These are phyloP conservation scores for Sporobolomyces pararoseus DNA, from an alignment of 768 basidiomycete genomes.

Conservation along the genomic window DNA sequence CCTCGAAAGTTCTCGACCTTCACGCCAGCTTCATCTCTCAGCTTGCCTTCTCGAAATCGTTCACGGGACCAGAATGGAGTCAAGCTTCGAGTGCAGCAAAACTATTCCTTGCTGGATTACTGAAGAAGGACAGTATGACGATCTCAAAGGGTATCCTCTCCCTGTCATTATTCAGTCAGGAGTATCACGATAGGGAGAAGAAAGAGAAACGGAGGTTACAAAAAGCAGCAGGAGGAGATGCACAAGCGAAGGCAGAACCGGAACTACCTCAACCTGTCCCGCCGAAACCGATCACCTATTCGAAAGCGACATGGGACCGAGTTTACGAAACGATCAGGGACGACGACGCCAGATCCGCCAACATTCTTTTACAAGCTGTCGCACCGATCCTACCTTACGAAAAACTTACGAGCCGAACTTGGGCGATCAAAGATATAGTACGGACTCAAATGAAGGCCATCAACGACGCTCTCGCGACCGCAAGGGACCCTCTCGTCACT, in stretches of 20 bases:
- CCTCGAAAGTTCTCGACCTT: slow-evolving; percentile 44
- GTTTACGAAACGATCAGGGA: slow-evolving; percentile 61
- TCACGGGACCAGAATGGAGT: slow-evolving; percentile 44
- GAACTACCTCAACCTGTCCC: slow-evolving; percentile 31
- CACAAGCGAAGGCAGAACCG: slow-evolving; percentile 6
- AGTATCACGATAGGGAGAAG: slow-evolving; percentile 10
- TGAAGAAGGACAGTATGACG: slow-evolving; percentile 23
- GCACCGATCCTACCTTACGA: slow-evolving; percentile 67
- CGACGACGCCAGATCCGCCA: slow-evolving; percentile 60
- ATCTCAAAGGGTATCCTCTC: slow-evolving; percentile 22
- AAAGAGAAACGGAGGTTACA: slow-evolving; percentile 17
- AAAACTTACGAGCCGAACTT: slow-evolving; percentile 52
- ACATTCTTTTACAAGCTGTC: slow-evolving; percentile 59
- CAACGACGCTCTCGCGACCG: slow-evolving; percentile 59
- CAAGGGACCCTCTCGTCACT: slow-evolving; percentile 65
- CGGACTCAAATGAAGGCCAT: slow-evolving; percentile 55
- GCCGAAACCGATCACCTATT: slow-evolving; percentile 50
- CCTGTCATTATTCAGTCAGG: slow-evolving; percentile 18
- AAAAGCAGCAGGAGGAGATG: slow-evolving; percentile 10
- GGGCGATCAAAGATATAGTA: slow-evolving; percentile 44
- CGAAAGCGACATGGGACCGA: slow-evolving; percentile 64
- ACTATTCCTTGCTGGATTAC: slow-evolving; percentile 17
- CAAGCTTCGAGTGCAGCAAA: slow-evolving; percentile 24
- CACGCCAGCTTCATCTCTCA: slow-evolving; percentile 48
- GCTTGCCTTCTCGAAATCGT: slow-evolving; percentile 44